Percentiles rank a stretch among this genome's conserved stretches.
Conservation (phyloP, 2,329 filamentous ascomycete species). For the Fusarium sulawesiense region DNA sequence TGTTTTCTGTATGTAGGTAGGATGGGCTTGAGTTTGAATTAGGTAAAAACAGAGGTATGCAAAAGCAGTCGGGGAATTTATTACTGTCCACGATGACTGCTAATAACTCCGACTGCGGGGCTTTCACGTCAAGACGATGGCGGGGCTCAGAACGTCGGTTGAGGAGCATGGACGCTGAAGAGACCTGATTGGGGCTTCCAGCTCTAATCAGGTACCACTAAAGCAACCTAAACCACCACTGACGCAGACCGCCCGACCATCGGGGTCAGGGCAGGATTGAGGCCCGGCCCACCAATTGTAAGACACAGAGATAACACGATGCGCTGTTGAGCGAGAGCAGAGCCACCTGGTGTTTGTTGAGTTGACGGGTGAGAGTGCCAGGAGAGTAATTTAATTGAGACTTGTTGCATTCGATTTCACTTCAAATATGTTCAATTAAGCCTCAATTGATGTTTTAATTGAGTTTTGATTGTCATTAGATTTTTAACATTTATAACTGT, state of each 20-base stretch:
- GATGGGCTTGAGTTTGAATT: conserved; percentile 15
- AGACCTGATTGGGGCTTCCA: conserved; percentile 26
- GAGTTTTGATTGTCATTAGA: neutral
- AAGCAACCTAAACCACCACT: conserved; percentile 13
- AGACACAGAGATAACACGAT: conserved; percentile 35
- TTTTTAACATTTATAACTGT: neutral
- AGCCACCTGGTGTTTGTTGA: neutral
- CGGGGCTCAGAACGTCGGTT: conserved; percentile 33
- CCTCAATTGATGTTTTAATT: neutral
- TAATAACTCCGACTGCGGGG: conserved; percentile 46
- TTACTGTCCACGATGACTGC: conserved; percentile 39
- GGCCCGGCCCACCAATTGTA: conserved; percentile 36
- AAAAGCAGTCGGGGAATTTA: conserved; percentile 39
- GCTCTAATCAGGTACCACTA: conserved; percentile 29
- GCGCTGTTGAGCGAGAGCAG: conserved; percentile 13
- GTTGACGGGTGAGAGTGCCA: neutral
- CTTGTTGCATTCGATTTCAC: neutral
- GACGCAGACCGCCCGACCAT: conserved; percentile 19
- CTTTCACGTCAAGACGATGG: conserved; percentile 38
- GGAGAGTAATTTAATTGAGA: neutral
- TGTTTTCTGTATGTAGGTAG: neutral
- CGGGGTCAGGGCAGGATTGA: conserved; percentile 5
- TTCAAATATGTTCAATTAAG: neutral
- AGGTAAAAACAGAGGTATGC: conserved; percentile 15
- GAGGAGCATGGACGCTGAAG: conserved; percentile 18